Conservation (phyloP, 2,329 filamentous ascomycete species). For the Alternaria dauci region DNA sequence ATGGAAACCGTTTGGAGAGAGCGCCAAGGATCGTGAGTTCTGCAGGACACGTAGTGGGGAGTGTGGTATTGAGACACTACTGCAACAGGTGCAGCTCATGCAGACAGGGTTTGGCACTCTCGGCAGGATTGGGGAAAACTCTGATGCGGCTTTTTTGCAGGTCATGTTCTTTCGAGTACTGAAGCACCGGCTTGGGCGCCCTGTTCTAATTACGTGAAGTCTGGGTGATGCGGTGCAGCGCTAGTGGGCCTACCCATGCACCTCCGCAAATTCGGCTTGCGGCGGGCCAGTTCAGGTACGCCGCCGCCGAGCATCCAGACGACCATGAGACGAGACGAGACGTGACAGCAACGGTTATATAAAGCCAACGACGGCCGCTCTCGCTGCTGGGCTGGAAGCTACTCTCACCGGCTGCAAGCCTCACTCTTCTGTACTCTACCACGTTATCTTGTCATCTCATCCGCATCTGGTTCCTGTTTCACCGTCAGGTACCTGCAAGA, state of each 20-base stretch:
- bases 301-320: conserved; percentile 7
- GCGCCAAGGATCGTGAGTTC: conserved; percentile 44
- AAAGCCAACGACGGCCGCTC: conserved; percentile 4
- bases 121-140: conserved; percentile 30
- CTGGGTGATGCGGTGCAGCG: conserved; percentile 27
- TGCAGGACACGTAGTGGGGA: conserved; percentile 21
- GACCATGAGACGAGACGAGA: conserved; percentile 3
- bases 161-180: conserved; percentile 20
- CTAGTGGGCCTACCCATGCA: conserved; percentile 16
- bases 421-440: neutral
- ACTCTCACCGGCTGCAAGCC: neutral
- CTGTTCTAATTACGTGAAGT: conserved; percentile 38
- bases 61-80: conserved; percentile 5
- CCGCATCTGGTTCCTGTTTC: conserved; percentile 15
- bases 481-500: conserved; percentile 18
- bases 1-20: conserved; percentile 18
- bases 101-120: conserved; percentile 4
- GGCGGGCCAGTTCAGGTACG: conserved; percentile 27
- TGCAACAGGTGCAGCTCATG: conserved; percentile 11
- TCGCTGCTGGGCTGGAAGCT: neutral
- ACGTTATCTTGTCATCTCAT: conserved; percentile 12
- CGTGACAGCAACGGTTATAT: neutral
- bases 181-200: conserved; percentile 8
- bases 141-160: conserved; percentile 34
- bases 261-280: conserved; percentile 22